Evolutionary conservation across 495 filamentous ascomycete genomes (phyloP).

Genomic region (Trichocladium antarcticum): DNA sequence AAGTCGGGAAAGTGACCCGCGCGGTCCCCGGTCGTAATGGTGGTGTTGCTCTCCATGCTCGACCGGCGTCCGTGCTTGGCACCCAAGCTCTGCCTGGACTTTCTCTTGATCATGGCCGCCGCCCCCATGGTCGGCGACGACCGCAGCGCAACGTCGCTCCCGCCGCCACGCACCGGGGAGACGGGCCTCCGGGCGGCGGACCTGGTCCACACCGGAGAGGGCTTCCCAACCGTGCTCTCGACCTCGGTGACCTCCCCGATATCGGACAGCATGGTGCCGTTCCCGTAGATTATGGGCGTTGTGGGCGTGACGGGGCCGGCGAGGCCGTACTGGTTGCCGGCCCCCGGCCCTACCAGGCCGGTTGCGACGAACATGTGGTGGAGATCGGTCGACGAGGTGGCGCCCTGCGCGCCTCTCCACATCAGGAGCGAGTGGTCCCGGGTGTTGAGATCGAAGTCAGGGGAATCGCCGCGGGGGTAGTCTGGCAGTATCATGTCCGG

Average conservation of each 20-base stretch:
- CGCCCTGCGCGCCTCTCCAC: slow-evolving; percentile 35
- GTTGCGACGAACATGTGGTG: slow-evolving; percentile 24
- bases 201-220: slow-evolving; percentile 18
- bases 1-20: slow-evolving; percentile 41
- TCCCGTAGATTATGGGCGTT: slow-evolving; percentile 49
- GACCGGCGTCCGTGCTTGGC: slow-evolving; percentile 29
- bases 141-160: slow-evolving; percentile 18
- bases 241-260: slow-evolving; percentile 61
- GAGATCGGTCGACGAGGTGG: slow-evolving; percentile 26
- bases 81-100: slow-evolving; percentile 27
- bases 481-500: slow-evolving; percentile 87
- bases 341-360: slow-evolving; percentile 8
- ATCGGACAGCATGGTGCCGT: slow-evolving; percentile 56
- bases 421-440: slow-evolving; percentile 31
- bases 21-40: slow-evolving; percentile 38
- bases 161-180: slow-evolving; percentile 16
- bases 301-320: slow-evolving; percentile 43
- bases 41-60: slow-evolving; percentile 42
- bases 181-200: neutral
- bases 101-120: slow-evolving; percentile 28
- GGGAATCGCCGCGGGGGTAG: slow-evolving; percentile 42
- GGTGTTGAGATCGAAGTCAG: slow-evolving; percentile 27
- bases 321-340: slow-evolving; percentile 29
- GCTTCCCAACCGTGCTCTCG: slow-evolving; percentile 39
- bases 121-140: slow-evolving; percentile 31